Evolutionary conservation across 306 rosid genomes (phyloP).

Genomic region (Coriaria nepalensis): DNA sequence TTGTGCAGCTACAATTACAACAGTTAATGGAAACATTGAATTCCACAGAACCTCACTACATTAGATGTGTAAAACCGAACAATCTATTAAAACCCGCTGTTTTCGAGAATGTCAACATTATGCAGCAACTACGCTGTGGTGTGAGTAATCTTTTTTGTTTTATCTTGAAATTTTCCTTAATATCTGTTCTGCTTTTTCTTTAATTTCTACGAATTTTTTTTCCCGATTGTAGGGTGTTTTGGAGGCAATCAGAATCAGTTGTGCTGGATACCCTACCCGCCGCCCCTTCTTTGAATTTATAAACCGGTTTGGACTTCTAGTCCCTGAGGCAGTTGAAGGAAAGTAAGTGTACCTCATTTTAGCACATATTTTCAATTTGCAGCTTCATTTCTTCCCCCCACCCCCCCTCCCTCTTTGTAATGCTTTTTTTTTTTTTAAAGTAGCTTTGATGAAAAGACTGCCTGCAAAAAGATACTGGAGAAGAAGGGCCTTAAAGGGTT

Average conservation of each 20-base stretch:
- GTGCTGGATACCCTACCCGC: conserved; percentile 98
- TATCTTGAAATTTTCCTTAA: conserved; percentile 12
- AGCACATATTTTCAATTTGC: conserved; percentile 3
- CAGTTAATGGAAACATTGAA: conserved; percentile 77
- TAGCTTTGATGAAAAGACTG: conserved; percentile 71
- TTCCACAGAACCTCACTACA: conserved; percentile 93
- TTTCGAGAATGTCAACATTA: conserved; percentile 83
- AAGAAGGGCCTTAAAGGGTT: conserved; percentile 77
- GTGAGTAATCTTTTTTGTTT: conserved; percentile 47
- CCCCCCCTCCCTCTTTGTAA: not conserved
- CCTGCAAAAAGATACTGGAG: conserved; percentile 66
- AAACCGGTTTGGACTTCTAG: conserved; percentile 76
- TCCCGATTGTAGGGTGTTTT: conserved; percentile 66
- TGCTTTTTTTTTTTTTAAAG: conserved; percentile 17
- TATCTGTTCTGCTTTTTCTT: conserved; percentile 11
- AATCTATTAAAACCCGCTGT: conserved; percentile 90
- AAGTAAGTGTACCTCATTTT: conserved; percentile 38
- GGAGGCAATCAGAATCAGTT: conserved; percentile 98
- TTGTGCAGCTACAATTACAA: conserved; percentile 89
- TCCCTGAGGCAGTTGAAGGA: conserved; percentile 58
- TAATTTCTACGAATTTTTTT: conserved; percentile 16
- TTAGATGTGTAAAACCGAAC: conserved; percentile 98
- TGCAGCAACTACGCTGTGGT: conserved; percentile 99
- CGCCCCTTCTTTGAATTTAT: conserved; percentile 77
- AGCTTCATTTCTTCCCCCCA: conserved; percentile 4